Evolutionary conservation across 805 yeast genomes (phyloP), one percentile per base, ranked within the genome.

Genomic region (Wickerhamomyces chambardii): DNA sequence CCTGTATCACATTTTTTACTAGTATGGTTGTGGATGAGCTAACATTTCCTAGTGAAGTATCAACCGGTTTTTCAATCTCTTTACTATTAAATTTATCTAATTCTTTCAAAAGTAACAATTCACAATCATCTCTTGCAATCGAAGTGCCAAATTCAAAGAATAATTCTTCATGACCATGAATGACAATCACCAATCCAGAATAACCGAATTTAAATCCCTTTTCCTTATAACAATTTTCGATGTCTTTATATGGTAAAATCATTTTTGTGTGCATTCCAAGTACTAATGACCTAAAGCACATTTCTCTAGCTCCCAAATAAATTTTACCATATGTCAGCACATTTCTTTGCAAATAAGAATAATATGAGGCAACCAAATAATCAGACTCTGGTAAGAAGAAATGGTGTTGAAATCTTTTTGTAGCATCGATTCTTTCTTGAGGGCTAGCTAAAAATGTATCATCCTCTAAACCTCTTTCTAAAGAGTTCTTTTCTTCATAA

Each of bases 321-420:
- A 89, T 49, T 46, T 84, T 84, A 2, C 97, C 97, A 56, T 84
- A 87, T 1, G 78, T 62, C 1, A 95, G 95, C 15, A 85, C 59
- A 11, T 82, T 72, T 43, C 83, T 70, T 43, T 74, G 78, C 15
- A 86, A 50, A 56, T 84, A 78, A 2, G 80, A 67, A 48, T 73
- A 79, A 49, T 85, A 90, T 1, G 85, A 68, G 0, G 95, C 76
- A 1, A 79, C 55, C 31, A 89, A 59, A 5, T 50, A 53, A 28
- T 74, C 75, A 2, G 61, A 50, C 0, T 63, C 66, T 5, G 70
- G 65, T 10, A 89, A 59, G 0, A 87, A 73, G 46, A 90, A 90
- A 45, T 78, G 80, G 2, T 61, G 52, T 32, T 73, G 66, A 51
- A 80, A 87, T 40, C 84, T 64, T n/a, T 57, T 56, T n/a, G 71